Evolutionary conservation across 305 asterid species (phyloP), one percentile per base, ranked within the genome.

Genomic region (Stenogyne calaminthoides): DNA sequence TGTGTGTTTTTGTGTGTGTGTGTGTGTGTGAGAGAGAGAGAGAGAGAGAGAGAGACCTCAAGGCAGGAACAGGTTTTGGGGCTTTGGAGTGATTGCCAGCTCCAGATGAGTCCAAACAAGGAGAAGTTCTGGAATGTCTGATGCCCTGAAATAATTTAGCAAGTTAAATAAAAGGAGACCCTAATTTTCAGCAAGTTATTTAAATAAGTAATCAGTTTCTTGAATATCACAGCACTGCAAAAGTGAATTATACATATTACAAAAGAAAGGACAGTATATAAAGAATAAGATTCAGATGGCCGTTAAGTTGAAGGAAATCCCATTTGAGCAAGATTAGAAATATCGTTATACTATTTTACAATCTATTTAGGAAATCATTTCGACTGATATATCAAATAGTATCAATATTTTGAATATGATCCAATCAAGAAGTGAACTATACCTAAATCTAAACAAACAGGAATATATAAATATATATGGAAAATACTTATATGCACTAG

Each of bases 21-120:
- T 25, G 29, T 25, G 29, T 25, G 29, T 25, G 29, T 25, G 62
- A 7, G 69, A 42, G 36, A 12, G 25, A 42, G 25, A 42, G 25
- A 49, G 68, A 42, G 70, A 74, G 70, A 54, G 69, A 49, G 66
- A 39, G 68, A 39, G 20, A 80, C 83, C 85, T 77, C 59, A 74
- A 81, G 63, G 74, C 80, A 77, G 74, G 76, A 77, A 61, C 64
- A 74, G 59, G 54, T 62, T 66, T 82, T 29, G 60, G 70, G 65
- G 74, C 49, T 73, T 69, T 73, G 44, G 75, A 55, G 67, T 25
- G 78, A 61, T 16, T 67, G 46, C 18, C 59, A 5, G 80, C 47
- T 66, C 76, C 80, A 10, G 77, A 36, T 15, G 77, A 72, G 32
- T 70, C 83, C 76, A 73, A 71, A 55, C 67, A 72, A 58, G 69